Evolutionary conservation across 805 yeast genomes (phyloP).

Genomic region (Saccharomycopsis olivae): DNA sequence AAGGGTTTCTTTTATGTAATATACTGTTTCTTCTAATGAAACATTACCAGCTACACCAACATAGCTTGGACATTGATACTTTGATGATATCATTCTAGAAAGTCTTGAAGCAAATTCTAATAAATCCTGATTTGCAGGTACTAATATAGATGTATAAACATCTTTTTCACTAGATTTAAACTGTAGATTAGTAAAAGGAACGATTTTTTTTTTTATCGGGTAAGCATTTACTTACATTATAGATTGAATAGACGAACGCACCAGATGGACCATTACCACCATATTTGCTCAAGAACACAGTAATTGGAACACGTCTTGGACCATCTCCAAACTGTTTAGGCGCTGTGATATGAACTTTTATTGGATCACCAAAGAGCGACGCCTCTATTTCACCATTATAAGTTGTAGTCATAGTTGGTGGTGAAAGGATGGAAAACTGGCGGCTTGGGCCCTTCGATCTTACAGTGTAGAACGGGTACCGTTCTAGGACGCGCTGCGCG

Average conservation of each 20-base stretch:
- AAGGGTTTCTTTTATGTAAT: conserved; percentile 24
- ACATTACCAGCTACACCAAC: conserved; percentile 34
- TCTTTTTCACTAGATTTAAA: no score
- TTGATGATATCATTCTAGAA: conserved; percentile 31
- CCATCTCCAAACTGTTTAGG: background rate
- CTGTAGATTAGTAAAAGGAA: no score
- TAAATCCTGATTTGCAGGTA: conserved; percentile 26
- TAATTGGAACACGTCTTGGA: conserved; percentile 25
- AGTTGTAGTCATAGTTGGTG: background rate
- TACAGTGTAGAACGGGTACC: no score
- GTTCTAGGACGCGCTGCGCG: no score
- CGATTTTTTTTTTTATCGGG: no score
- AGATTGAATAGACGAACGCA: conserved; percentile 34
- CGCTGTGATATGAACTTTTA: conserved; percentile 4
- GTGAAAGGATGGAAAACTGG: no score
- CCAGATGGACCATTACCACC: conserved; percentile 29
- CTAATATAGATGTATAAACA: no score
- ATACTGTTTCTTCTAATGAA: conserved; percentile 25
- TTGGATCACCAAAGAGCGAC: conserved; percentile 12
- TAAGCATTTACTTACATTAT: no score
- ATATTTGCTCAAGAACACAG: conserved; percentile 25
- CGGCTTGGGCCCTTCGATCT: no score
- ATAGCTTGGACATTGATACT: conserved; percentile 33
- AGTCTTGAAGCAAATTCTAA: conserved; percentile 35
- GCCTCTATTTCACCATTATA: background rate